These are phyloP conservation scores for Protomyces gravidus DNA, from an alignment of 1,139 yeast species.

Conservation along the genomic window DNA sequence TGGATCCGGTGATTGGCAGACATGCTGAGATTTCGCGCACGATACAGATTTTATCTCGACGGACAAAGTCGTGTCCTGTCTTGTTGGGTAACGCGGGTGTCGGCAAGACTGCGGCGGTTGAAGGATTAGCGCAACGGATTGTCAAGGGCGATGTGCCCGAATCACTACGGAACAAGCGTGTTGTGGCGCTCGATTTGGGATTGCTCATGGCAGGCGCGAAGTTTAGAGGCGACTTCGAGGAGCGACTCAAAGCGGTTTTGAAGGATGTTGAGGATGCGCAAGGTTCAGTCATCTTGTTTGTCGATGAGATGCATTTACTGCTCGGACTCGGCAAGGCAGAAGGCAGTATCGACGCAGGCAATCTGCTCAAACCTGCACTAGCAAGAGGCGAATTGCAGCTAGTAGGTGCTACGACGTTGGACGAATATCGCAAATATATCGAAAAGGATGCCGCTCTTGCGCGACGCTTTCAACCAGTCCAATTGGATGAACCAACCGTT, in stretches of 20 bases:
- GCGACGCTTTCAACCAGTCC: constrained; percentile 85
- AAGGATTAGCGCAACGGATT: constrained; percentile 90
- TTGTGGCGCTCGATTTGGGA: constrained; percentile 81
- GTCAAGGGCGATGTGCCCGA: constrained; percentile 87
- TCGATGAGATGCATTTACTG: constrained; percentile 87
- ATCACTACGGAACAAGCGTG: constrained; percentile 75
- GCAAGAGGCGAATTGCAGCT: constrained; percentile 92
- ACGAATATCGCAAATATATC: constrained; percentile 78
- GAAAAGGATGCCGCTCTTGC: constrained; percentile 91
- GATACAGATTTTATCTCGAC: constrained; percentile 80
- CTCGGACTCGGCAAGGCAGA: constrained; percentile 93
- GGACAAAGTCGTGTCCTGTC: constrained; percentile 93
- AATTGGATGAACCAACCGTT: constrained; percentile 84
- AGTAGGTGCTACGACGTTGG: constrained; percentile 93
- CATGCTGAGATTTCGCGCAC: constrained; percentile 93
- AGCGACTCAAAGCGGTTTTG: constrained; percentile 73
- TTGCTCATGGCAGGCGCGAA: constrained; percentile 90
- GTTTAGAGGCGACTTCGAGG: constrained; percentile 93
- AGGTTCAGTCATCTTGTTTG: constrained; percentile 74
- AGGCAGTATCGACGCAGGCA: constrained; percentile 94
- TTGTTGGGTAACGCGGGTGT: constrained; percentile 95
- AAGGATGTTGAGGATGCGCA: constrained; percentile 81
- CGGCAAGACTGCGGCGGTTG: constrained; percentile 95
- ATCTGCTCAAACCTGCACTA: constrained; percentile 83
- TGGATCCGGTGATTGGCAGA: constrained; percentile 95